Percentiles rank a stretch among this genome's conserved stretches.
phyloP scores from a whole-genome alignment of 2,329 filamentous ascomycete species.

The Ramichloridium luteum region DNA sequence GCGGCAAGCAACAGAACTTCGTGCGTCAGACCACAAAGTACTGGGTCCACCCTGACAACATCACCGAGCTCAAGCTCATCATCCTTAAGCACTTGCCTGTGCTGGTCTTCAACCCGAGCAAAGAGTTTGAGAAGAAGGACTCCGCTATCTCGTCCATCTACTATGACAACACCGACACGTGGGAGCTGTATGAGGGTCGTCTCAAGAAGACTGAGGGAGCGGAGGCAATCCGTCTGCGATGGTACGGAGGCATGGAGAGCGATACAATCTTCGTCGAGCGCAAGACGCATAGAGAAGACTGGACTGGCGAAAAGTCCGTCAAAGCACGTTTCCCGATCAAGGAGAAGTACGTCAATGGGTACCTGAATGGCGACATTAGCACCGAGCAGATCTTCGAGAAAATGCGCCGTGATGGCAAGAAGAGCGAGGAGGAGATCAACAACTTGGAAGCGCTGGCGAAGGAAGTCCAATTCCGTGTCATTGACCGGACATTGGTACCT shows the following conservation, averaged over 20 bases:
- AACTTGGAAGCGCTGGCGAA: constrained; percentile 80
- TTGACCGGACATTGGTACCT: constrained; percentile 75
- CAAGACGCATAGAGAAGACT: constrained; percentile 96
- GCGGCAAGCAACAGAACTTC: constrained; percentile 87
- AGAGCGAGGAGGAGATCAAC: constrained; percentile 79
- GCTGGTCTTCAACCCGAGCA: constrained; percentile 91
- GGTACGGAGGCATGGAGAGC: constrained; percentile 94
- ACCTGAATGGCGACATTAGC: constrained; percentile 70
- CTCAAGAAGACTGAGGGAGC: constrained; percentile 97
- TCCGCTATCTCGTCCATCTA: constrained; percentile 97
- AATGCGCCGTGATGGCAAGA: constrained; percentile 88
- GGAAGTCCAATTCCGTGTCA: constrained; percentile 85
- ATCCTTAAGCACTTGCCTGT: constrained; percentile 96
- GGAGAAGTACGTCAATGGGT: constrained; percentile 94
- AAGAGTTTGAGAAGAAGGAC: constrained; percentile 85
- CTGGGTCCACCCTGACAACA: constrained; percentile 97
- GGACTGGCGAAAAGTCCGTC: constrained; percentile 98
- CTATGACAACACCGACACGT: constrained; percentile 88
- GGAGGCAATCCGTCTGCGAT: constrained; percentile 87
- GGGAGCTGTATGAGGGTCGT: constrained; percentile 87
- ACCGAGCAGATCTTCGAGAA: constrained; percentile 91
- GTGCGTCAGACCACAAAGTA: constrained; percentile 97
- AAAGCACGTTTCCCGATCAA: constrained; percentile 92
- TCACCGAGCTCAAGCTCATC: constrained; percentile 94
- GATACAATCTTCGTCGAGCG: constrained; percentile 95